phyloP scores from a whole-genome alignment of 306 rosid species.

The Vicia villosa region DNA sequence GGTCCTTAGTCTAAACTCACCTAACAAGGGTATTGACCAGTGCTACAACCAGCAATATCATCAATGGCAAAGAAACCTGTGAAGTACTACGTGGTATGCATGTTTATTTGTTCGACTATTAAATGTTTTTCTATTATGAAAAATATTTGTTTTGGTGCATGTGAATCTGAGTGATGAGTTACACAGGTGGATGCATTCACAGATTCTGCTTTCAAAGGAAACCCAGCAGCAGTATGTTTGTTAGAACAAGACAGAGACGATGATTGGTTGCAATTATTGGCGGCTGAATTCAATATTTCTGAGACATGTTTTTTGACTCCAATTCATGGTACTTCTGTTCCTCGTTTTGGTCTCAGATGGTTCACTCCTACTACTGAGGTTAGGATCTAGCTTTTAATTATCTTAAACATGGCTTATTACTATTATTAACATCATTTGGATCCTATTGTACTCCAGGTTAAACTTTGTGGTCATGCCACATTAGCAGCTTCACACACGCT shows the following conservation, averaged over 20 bases:
- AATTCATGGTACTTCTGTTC: constrained; percentile 39
- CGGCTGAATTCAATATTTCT: constrained; percentile 63
- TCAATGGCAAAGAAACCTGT: constrained; percentile 33
- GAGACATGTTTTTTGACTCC: constrained; percentile 55
- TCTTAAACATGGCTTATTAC: background rate
- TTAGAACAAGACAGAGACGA: constrained; percentile 60
- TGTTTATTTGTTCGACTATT: background rate
- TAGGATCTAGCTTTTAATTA: background rate
- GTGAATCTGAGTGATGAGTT: background rate
- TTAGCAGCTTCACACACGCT: constrained; percentile 69
- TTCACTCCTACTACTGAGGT: constrained; percentile 70
- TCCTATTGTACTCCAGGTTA: constrained; percentile 52
- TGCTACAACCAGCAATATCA: background rate
- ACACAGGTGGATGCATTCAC: constrained; percentile 73
- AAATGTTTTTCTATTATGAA: background rate
- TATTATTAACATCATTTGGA: background rate
- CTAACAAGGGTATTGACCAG: background rate
- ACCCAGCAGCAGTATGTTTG: constrained; percentile 76
- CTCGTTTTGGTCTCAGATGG: constrained; percentile 76
- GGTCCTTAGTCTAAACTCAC: background rate
- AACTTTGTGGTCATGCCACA: constrained; percentile 90
- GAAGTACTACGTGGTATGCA: constrained; percentile 35
- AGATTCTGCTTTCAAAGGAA: constrained; percentile 70
- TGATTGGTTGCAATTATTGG: constrained; percentile 61
- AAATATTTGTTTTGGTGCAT: background rate